Conservation (phyloP, 2,329 filamentous ascomycete species). For the Colletotrichum viniferum region DNA sequence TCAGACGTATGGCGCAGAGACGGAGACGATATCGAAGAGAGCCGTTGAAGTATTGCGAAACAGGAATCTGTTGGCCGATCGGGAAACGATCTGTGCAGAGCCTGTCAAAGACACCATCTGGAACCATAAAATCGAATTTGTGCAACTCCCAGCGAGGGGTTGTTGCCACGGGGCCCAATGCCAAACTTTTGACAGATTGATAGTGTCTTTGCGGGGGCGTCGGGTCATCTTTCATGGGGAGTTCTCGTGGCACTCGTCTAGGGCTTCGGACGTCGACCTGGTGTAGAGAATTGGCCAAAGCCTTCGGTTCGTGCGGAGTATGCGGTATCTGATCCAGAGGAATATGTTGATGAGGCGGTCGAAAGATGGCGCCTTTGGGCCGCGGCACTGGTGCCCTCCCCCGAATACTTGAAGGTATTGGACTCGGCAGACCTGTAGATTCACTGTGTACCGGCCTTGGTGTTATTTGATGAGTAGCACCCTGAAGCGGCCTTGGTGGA, state of each 20-base stretch:
- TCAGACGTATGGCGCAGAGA: conserved; percentile 50
- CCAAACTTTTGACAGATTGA: conserved; percentile 60
- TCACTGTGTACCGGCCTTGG: not conserved
- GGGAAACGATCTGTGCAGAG: conserved; percentile 36
- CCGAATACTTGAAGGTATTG: not conserved
- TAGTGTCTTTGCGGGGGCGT: conserved; percentile 48
- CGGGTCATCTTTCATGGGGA: not conserved
- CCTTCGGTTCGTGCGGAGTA: conserved; percentile 43
- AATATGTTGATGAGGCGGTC: conserved; percentile 23
- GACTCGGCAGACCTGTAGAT: not conserved
- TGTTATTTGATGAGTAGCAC: not conserved
- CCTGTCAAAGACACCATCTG: conserved; percentile 34
- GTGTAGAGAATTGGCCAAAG: conserved; percentile 49
- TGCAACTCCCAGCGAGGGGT: conserved; percentile 40
- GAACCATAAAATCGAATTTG: conserved; percentile 52
- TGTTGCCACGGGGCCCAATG: conserved; percentile 47
- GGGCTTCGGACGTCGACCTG: conserved; percentile 54
- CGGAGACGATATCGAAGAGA: conserved; percentile 72
- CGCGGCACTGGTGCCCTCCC: not conserved
- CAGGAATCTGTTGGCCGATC: conserved; percentile 36
- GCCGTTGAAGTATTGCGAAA: conserved; percentile 50
- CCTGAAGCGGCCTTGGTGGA: not conserved
- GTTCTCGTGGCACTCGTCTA: conserved; percentile 37
- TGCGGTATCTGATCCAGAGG: conserved; percentile 41
- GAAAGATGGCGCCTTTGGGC: conserved; percentile 26